Evolutionary conservation across 768 basidiomycete species (phyloP).

Genomic region (Lactarius quietus): DNA sequence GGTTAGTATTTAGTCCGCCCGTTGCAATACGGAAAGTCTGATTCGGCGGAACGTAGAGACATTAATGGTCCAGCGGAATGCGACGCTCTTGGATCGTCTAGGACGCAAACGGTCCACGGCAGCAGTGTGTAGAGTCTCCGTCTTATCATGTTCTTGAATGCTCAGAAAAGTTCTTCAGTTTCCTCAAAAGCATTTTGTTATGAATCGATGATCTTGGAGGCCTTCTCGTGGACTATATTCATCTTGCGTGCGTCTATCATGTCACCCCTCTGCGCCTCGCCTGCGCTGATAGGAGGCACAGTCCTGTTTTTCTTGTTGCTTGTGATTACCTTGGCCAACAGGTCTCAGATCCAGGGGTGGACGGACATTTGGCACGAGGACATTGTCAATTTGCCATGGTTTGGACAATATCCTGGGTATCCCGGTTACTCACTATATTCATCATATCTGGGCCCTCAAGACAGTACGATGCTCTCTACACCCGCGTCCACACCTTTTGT

Average conservation of each 20-base stretch:
- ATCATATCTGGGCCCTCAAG: neutral
- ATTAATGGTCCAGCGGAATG: conserved; percentile 65
- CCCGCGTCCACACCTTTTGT: neutral
- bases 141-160: neutral
- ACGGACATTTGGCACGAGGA: conserved; percentile 56
- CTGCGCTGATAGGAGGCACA: conserved; percentile 26
- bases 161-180: conserved; percentile 39
- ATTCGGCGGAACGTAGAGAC: conserved; percentile 44
- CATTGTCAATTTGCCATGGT: conserved; percentile 69
- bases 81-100: conserved; percentile 43
- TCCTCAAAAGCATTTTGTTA: conserved; percentile 59
- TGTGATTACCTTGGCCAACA: conserved; percentile 50
- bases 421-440: conserved; percentile 22
- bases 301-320: conserved; percentile 44
- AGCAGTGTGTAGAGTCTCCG: conserved; percentile 41
- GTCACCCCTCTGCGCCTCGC: conserved; percentile 8
- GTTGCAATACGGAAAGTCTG: neutral
- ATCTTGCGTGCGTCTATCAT: conserved; percentile 45
- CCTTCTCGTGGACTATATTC: conserved; percentile 76
- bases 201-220: conserved; percentile 76
- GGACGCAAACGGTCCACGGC: conserved; percentile 49
- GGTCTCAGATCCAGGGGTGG: conserved; percentile 52
- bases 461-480: conserved; percentile 5
- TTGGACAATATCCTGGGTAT: conserved; percentile 65
- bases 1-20: conserved; percentile 11